Percentiles rank a stretch among this genome's conserved stretches.
phyloP scores from a whole-genome alignment of 495 filamentous ascomycete species.

The Aspergillus sparsus region DNA sequence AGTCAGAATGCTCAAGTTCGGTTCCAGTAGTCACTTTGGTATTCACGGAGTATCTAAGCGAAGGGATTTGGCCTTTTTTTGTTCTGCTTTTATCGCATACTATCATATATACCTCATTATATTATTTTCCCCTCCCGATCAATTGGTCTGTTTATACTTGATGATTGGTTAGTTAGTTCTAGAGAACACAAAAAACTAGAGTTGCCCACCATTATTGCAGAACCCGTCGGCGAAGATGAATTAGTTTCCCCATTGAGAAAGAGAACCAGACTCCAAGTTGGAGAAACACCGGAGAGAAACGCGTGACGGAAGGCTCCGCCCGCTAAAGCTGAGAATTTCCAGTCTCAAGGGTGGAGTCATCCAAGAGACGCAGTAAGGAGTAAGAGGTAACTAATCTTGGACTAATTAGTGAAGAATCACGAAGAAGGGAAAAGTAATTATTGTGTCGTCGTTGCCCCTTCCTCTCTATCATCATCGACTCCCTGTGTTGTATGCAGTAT shows the following conservation, averaged over 20 bases:
- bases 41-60: neutral
- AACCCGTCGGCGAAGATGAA: no score
- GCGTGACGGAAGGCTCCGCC: constrained; percentile 27
- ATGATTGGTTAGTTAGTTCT: no score
- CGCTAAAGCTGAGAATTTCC: constrained; percentile 10
- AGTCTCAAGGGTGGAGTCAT: constrained; percentile 7
- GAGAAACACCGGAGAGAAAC: constrained; percentile 7
- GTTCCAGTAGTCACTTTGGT: neutral
- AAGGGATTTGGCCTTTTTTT: no score
- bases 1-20: constrained; percentile 9
- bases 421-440: neutral
- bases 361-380: constrained; percentile 4
- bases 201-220: no score
- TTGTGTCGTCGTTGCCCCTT: neutral
- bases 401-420: neutral
- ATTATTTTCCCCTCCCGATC: no score
- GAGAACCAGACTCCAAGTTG: no score
- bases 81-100: no score
- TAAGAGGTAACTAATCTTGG: neutral
- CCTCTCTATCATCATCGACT: constrained; percentile 7
- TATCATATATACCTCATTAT: no score
- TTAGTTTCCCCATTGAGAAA: no score
- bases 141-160: no score
- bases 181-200: no score
- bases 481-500: no score